Evolutionary conservation across 495 filamentous ascomycete genomes (phyloP), one percentile per base, ranked within the genome.

Genomic region (Hypomontagnella submonticulosa): DNA sequence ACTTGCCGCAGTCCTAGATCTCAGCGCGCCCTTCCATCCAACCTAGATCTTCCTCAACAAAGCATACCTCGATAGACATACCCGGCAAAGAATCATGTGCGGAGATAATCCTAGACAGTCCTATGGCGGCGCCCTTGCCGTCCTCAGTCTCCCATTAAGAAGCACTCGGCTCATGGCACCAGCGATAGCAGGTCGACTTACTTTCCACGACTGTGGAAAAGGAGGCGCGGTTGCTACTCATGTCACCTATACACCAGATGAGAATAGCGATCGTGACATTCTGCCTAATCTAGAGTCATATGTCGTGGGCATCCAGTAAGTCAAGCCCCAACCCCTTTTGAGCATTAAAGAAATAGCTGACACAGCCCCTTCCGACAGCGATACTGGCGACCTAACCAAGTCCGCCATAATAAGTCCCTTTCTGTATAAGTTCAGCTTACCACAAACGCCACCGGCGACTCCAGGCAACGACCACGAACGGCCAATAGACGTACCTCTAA

Each of bases 331-430:
- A 7, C 43, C 32, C 40, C 1, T 9, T 11, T 32, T 38, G 11
- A 1, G 0, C 4, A 38, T 4, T 16, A 27, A n/a, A 27, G 38
- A 16, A 16, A 4, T 20, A 20, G 9, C 36, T 38, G 36, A 38
- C n/a, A 38, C 9, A 38, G 9, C 3, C 3, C 2, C 2, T 38
- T 38, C 36, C 10, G 10, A 47, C 27, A 82, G 80, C 36, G 20
- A 73, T 13, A 77, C 71, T 13, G 80, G 80, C 0, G 80, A 82
- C 52, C 40, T 75, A 13, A 71, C 65, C 1, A 66, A 27, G 8
- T 70, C 64, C 8, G 59, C 75, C 20, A 53, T 62, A 7, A 76
- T 76, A 30, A 73, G 75, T 38, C 76, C 77, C 0, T 59, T 76
- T 5, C 65, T 79, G 20, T 65, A 74, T 20, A 73, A 73, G 13